These are phyloP conservation scores for Oxytropis ochrocephala DNA, from an alignment of 306 rosid species.

Conservation along the genomic window DNA sequence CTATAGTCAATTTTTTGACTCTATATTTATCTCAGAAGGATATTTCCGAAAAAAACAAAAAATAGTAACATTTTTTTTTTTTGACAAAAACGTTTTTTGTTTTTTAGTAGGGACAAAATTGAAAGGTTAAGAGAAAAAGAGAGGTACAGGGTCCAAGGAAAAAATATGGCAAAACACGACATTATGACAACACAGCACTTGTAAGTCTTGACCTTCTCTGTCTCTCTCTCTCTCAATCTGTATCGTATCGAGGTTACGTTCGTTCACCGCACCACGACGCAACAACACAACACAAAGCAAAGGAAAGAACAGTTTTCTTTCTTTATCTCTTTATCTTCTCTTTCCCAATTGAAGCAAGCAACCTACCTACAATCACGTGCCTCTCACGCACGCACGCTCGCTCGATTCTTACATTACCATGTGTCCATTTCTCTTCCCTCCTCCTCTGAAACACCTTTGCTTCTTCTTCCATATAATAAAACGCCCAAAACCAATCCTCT, in stretches of 20 bases:
- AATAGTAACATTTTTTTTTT: too few relatives aligned
- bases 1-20: too few relatives aligned
- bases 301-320: neutral
- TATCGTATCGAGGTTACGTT: neutral
- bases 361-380: constrained; percentile 15
- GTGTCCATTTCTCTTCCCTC: neutral
- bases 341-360: neutral
- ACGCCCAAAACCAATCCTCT: neutral
- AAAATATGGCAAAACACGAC: too few relatives aligned
- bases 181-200: too few relatives aligned
- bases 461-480: neutral
- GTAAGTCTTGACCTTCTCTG: too few relatives aligned
- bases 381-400: constrained; percentile 20
- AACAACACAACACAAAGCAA: neutral
- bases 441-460: neutral
- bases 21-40: too few relatives aligned
- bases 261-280: neutral
- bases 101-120: too few relatives aligned
- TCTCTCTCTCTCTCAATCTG: neutral
- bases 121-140: too few relatives aligned
- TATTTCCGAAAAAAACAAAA: too few relatives aligned
- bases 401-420: constrained; percentile 18
- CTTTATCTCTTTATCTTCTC: neutral
- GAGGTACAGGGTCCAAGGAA: too few relatives aligned
- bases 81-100: too few relatives aligned